Evolutionary conservation across 2,329 filamentous ascomycete genomes (phyloP).

Genomic region (Penicillium sp.): DNA sequence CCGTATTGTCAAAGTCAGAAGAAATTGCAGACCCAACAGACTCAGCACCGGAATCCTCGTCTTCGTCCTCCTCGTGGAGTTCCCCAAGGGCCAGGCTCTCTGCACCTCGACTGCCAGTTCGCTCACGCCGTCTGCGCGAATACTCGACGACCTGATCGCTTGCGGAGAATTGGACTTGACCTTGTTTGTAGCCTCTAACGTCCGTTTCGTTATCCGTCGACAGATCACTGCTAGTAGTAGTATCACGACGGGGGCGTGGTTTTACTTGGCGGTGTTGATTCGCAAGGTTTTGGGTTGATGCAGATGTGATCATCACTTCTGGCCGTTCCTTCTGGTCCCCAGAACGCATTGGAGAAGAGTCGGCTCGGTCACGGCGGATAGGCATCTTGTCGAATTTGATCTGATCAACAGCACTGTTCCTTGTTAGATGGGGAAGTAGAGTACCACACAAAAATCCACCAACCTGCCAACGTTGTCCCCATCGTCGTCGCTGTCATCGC

Average conservation of each 20-base stretch:
- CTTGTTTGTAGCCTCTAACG: slow-evolving; percentile 45
- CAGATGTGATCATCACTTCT: slow-evolving; percentile 49
- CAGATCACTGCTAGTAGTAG: slow-evolving; percentile 57
- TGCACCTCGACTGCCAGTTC: slow-evolving; percentile 22
- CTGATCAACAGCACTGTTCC: slow-evolving; percentile 62
- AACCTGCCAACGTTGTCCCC: slow-evolving; percentile 39
- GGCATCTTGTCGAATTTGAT: slow-evolving; percentile 98
- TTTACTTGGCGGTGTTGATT: slow-evolving; percentile 48
- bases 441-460: slow-evolving; percentile 5
- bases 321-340: slow-evolving; percentile 38
- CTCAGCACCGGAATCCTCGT: slow-evolving; percentile 38
- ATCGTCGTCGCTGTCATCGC: slow-evolving; percentile 59
- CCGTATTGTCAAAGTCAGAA: slow-evolving; percentile 48
- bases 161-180: slow-evolving; percentile 43
- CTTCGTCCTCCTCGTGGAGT: slow-evolving; percentile 35
- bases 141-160: slow-evolving; percentile 32
- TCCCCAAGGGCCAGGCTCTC: slow-evolving; percentile 27
- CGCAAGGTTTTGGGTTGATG: slow-evolving; percentile 43
- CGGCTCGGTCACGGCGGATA: slow-evolving; percentile 64
- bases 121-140: slow-evolving; percentile 22
- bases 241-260: slow-evolving; percentile 51
- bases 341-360: slow-evolving; percentile 71
- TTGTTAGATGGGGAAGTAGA: slow-evolving; percentile 15
- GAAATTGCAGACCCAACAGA: slow-evolving; percentile 44
- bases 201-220: slow-evolving; percentile 58